Conservation (phyloP, 2,329 filamentous ascomycete genomes). For the Cytospora piceicola region DNA sequence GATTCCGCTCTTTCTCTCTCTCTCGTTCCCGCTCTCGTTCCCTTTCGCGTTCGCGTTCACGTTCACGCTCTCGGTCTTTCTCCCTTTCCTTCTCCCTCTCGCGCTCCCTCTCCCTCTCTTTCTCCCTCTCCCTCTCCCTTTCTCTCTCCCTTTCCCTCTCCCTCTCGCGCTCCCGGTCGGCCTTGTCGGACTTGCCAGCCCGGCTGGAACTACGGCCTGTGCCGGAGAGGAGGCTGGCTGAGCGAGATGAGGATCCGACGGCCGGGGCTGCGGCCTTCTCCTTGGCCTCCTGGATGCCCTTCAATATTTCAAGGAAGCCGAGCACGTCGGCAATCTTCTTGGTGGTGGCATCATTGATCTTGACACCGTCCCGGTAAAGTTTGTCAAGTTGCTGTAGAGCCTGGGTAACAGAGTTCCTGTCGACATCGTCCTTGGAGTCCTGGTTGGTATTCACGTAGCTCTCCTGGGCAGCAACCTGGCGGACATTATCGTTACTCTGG, state of each 20-base stretch:
- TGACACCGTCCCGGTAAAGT: constrained; percentile 41
- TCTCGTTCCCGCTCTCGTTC: constrained; percentile 31
- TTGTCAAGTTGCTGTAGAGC: constrained; percentile 35
- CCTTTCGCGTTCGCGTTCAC: constrained; percentile 21
- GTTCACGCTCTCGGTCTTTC: constrained; percentile 16
- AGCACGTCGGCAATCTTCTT: constrained; percentile 41
- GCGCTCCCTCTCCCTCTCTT: constrained; percentile 28
- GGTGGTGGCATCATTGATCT: constrained; percentile 38
- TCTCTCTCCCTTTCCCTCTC: constrained; percentile 27
- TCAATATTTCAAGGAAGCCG: constrained; percentile 45
- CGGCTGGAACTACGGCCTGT: constrained; percentile 29
- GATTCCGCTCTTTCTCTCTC: constrained; percentile 34
- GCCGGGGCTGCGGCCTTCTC: constrained; percentile 41
- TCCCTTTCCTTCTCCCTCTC: constrained; percentile 31
- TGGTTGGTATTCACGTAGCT: constrained; percentile 44
- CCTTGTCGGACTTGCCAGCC: constrained; percentile 32
- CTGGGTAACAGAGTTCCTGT: constrained; percentile 35
- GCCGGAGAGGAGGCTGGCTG: constrained; percentile 32
- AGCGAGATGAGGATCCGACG: constrained; percentile 31
- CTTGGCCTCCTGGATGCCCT: constrained; percentile 47
- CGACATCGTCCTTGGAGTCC: constrained; percentile 40
- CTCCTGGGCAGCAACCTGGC: constrained; percentile 46
- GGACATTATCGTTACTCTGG: constrained; percentile 44
- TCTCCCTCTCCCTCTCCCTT: constrained; percentile 25
- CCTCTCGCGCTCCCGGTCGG: constrained; percentile 34